These are phyloP conservation scores for Paraglomus brasilianum DNA, from an alignment of 192 early-diverging fungal genomes.

Conservation along the genomic window DNA sequence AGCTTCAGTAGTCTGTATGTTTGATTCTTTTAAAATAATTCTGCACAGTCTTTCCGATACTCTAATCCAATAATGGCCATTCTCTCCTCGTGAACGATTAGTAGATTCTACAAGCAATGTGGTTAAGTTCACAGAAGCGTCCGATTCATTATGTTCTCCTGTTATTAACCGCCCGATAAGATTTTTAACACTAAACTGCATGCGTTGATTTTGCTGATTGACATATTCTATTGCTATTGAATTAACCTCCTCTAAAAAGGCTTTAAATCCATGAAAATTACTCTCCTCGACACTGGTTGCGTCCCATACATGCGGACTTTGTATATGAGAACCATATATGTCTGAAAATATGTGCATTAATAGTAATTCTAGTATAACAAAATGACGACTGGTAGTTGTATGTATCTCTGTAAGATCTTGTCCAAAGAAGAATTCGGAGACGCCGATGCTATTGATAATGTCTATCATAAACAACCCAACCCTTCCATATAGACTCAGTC, in stretches of 20 bases:
- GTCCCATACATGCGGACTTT: slow-evolving; percentile 26
- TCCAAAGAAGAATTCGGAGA: slow-evolving; percentile 26
- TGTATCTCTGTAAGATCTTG: slow-evolving; percentile 10
- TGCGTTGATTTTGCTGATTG: background rate
- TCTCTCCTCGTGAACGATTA: background rate
- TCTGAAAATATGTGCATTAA: slow-evolving; percentile 17
- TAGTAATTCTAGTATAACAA: slow-evolving; percentile 18
- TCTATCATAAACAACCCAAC: slow-evolving; percentile 45
- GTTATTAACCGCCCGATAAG: too few relatives aligned
- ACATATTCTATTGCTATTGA: slow-evolving; percentile 5
- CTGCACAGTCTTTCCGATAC: slow-evolving; percentile 4
- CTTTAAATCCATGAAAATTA: slow-evolving; percentile 19
- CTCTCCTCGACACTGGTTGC: slow-evolving; percentile 12
- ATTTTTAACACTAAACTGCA: too few relatives aligned
- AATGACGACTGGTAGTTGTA: slow-evolving; percentile 3
- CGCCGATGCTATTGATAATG: slow-evolving; percentile 38
- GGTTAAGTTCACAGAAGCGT: background rate
- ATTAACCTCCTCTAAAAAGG: slow-evolving; percentile 7
- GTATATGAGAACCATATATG: background rate
- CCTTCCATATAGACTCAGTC: slow-evolving; percentile 48
- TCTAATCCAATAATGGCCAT: slow-evolving; percentile 14
- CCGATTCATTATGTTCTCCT: too few relatives aligned
- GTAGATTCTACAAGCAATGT: slow-evolving; percentile 5
- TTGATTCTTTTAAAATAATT: background rate
- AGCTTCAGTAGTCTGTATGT: background rate